Percentiles rank a stretch among this genome's conserved stretches.
phyloP scores from a whole-genome alignment of 495 filamentous ascomycete genomes.

The Aspergillus mulundensis region DNA sequence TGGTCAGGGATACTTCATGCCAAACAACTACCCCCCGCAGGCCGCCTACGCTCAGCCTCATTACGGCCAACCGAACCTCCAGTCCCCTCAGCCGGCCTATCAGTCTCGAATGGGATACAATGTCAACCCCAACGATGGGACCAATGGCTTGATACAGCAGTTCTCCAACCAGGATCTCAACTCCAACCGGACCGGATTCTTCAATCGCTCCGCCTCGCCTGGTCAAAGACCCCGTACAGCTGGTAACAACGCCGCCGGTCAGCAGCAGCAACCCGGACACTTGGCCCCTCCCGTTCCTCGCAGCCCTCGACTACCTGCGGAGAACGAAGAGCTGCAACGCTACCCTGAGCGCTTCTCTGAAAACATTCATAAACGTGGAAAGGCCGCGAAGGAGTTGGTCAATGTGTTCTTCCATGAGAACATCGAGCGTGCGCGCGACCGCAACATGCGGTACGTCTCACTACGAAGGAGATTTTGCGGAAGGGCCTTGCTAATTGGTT shows the following conservation, averaged over 20 bases:
- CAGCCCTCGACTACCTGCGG: slow-evolving; percentile 37
- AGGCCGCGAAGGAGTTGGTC: slow-evolving; percentile 59
- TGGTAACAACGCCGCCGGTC: slow-evolving; percentile 53
- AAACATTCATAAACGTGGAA: slow-evolving; percentile 73
- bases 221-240: slow-evolving; percentile 74
- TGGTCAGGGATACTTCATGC: slow-evolving; percentile 62
- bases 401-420: slow-evolving; percentile 94
- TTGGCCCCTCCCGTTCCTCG: slow-evolving; percentile 60
- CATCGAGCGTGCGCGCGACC: slow-evolving; percentile 83
- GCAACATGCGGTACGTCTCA: slow-evolving; percentile 73
- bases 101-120: slow-evolving; percentile 46
- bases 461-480: not conserved
- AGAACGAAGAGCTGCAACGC: slow-evolving; percentile 56
- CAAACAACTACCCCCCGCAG: slow-evolving; percentile 50
- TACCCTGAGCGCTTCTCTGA: slow-evolving; percentile 74
- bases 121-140: slow-evolving; percentile 54
- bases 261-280: slow-evolving; percentile 62
- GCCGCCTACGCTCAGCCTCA: slow-evolving; percentile 58
- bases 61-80: slow-evolving; percentile 61
- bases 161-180: slow-evolving; percentile 96
- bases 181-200: slow-evolving; percentile 61
- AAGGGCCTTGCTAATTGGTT: not conserved
- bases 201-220: slow-evolving; percentile 66
- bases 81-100: slow-evolving; percentile 48
- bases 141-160: slow-evolving; percentile 85